Base-by-base conservation (phyloP, 2,329 filamentous ascomycete genomes). In the Ceratocystis harringtonii region DNA sequence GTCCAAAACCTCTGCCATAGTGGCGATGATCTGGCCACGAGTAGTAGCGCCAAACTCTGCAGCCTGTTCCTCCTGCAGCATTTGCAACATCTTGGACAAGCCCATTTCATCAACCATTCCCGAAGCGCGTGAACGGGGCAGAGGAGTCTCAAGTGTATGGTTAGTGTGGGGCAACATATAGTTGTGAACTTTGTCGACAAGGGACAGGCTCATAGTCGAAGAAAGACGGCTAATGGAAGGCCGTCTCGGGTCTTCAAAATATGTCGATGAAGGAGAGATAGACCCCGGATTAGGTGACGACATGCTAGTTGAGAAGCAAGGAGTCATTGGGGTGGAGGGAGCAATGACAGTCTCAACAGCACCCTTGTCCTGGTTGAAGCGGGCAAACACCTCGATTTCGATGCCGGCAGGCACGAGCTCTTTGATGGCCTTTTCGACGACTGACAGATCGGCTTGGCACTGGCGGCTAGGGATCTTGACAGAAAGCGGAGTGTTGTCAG, bases 1-100 rank as follows among this genome's bases (percentile, higher is more conserved):
- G 2, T 74, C 72, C 10, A 83, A 73, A 1, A 81, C 74, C 2
- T 76, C 71, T 6, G 78, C 76, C 65, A 82, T 81, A 12, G 74
- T 74, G 6, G 75, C 73, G 3, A 69, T 69, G 2, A 82, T 75
- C 36, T 74, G 74, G 6, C 73, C 72, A 57, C 79, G 73, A 1
- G 70, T 73, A 3, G 71, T 70, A 2, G 66, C 69, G 0, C 65
- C 66, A 10, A 74, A 67, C 55, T 70, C 67, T 19, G 71, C 52
- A 8, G 72, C 50, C 28, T 71, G 68, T 6, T 68, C 68, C 7
- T 71, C 63, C 62, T 70, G 64, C 19, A 72, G 65, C 61, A 70
- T 65, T 12, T 71, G 70, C 1, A 77, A 67, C 28, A 72, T 68
- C 15, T 70, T 71, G 10, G 78, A 69, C 7, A 81, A 71, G 5